Base-by-base conservation (phyloP, 176 grass and related monocot species). In the Aegilops umbellulata region DNA sequence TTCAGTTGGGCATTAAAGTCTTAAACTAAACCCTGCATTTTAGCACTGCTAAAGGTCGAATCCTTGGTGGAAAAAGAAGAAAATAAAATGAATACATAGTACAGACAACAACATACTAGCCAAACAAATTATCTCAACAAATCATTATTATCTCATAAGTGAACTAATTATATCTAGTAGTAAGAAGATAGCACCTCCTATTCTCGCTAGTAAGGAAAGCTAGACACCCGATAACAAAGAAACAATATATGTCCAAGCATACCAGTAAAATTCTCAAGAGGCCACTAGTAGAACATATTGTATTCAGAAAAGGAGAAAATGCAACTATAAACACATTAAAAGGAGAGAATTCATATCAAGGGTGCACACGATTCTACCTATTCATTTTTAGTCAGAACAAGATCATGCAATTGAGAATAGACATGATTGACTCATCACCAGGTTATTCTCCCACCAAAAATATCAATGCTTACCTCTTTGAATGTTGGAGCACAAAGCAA, bases 241-340 rank as follows among this genome's bases (percentile, higher is more conserved):
- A 95, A 98, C 32, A 98, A 70, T 80, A 95, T 95, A 31, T 93
- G 91, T 88, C 93, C 96, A 30, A 95, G 91, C 96, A 98, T 94
- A 32, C 96, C 91, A 34, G 86, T 95, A 47, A 98, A 95, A 92
- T 98, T 91, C 82, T 90, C 84, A 74, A 98, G 90, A 86, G 94
- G 95, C 93, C 93, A 95, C 96, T 95, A 88, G 84, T 27, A 84
- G 34, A 84, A 84, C 76, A 77, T 81, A 61, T 77, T 41, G 68
- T 11, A 73, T 66, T 36, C 1, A 19, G 15, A 65, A 44, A 55
- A 20, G 53, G 44, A 25, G 12, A 4, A 5, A 26, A 66, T 60
- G 7, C 25, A 76, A 42, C 65, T 46, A 29, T 85, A 80, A 41
- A 10, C 67, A 13, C 22, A 47, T 30, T n/a, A 73, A 69, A 80